Percentiles rank a stretch among this genome's conserved stretches.
phyloP scores from a whole-genome alignment of 257 asterid genomes.

The Nicotiana undulata region DNA sequence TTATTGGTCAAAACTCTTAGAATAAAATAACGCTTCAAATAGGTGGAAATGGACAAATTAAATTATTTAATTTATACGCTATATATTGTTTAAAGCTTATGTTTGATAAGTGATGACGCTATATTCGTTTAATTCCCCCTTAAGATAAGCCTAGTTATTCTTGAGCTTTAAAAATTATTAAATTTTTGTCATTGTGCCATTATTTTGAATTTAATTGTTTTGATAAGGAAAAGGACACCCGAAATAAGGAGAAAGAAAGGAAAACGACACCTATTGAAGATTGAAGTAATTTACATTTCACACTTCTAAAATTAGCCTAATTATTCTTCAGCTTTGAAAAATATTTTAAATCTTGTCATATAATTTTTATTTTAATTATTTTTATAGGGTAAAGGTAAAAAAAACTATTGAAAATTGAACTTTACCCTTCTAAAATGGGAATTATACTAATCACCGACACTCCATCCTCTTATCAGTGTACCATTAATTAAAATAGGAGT shows the following conservation, averaged over 20 bases:
- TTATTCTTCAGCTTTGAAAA: neutral
- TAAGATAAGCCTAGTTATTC: neutral
- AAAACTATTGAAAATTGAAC: neutral
- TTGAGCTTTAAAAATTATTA: neutral
- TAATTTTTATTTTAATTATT: neutral
- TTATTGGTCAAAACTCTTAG: neutral
- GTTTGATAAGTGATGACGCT: neutral
- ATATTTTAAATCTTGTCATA: neutral
- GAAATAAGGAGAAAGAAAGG: neutral
- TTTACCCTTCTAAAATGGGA: neutral
- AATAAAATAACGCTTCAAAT: neutral
- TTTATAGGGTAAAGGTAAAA: neutral
- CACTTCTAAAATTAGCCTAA: neutral
- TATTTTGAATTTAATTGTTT: neutral
- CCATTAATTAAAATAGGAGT: neutral
- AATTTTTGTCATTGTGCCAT: neutral
- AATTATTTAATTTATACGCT: neutral
- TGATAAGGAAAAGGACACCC: neutral
- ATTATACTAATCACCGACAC: slow-evolving; percentile 1
- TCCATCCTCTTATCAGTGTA: neutral
- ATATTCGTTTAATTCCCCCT: neutral
- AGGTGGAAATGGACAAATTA: neutral
- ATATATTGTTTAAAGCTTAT: neutral
- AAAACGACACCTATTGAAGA: too few relatives aligned
- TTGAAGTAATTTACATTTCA: too few relatives aligned